phyloP scores from a whole-genome alignment of 202 grass and related monocot genomes.

The Alloteropsis angusta region DNA sequence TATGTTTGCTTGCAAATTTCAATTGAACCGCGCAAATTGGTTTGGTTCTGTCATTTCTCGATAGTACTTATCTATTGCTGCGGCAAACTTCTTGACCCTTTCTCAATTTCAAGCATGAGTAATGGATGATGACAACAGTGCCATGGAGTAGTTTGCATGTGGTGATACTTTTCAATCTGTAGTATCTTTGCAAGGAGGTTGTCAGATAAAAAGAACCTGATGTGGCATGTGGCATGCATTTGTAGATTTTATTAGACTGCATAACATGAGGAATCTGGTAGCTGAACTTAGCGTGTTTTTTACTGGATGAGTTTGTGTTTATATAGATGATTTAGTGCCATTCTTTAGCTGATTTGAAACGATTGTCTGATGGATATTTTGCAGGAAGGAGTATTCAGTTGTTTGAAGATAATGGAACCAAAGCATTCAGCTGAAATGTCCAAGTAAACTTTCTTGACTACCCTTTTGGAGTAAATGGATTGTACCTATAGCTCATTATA shows the following conservation, averaged over 20 bases:
- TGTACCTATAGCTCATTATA: not conserved
- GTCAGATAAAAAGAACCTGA: not conserved
- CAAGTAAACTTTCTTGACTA: constrained; percentile 1
- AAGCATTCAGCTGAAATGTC: constrained; percentile 27
- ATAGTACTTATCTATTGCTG: not conserved
- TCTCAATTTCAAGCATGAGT: not conserved
- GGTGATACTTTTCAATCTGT: not conserved
- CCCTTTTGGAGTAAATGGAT: not conserved
- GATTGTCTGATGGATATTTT: not conserved
- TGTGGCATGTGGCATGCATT: not conserved
- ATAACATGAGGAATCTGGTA: not conserved
- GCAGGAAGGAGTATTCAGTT: not conserved
- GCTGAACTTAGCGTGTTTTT: not conserved
- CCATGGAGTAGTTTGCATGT: not conserved
- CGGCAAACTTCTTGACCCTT: not conserved
- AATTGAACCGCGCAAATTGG: not conserved
- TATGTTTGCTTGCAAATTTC: not conserved
- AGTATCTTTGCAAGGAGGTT: not conserved
- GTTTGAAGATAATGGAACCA: constrained; percentile 18
- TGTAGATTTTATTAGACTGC: not conserved
- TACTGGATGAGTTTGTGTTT: not conserved
- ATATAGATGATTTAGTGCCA: not conserved
- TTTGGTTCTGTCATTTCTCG: not conserved
- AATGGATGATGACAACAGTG: not conserved
- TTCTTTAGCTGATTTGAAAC: not conserved